Conservation (phyloP, 352 stramenopile genomes). For the Plasmopara muralis region DNA sequence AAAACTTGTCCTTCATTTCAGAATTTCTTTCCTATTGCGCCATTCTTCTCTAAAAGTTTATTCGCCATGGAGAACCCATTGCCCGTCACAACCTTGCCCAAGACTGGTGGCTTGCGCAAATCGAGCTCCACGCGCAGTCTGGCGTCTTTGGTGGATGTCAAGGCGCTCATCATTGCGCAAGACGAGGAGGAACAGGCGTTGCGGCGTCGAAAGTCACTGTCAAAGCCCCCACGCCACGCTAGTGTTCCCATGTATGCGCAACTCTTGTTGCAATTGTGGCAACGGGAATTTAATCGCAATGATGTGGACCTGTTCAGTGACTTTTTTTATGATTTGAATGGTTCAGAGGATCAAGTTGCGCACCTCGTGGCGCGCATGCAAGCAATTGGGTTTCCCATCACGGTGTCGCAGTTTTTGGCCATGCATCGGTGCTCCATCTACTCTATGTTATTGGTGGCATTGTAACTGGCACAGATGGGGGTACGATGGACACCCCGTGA, state of each 20-base stretch:
- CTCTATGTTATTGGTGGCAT: constrained; percentile 47
- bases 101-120: constrained; percentile 34
- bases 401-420: constrained; percentile 49
- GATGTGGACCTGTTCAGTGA: constrained; percentile 57
- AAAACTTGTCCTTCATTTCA: constrained; percentile 16
- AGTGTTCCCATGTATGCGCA: constrained; percentile 63
- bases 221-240: constrained; percentile 57
- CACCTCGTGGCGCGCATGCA: constrained; percentile 62
- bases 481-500: not conserved
- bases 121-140: constrained; percentile 55
- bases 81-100: constrained; percentile 20
- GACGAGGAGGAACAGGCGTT: constrained; percentile 44
- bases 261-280: constrained; percentile 59
- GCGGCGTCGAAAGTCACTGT: constrained; percentile 30
- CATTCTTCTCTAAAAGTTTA: constrained; percentile 1
- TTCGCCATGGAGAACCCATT: constrained; percentile 34
- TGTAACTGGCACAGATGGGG: constrained; percentile 19
- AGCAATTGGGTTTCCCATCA: constrained; percentile 52
- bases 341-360: constrained; percentile 48
- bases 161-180: constrained; percentile 37
- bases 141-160: constrained; percentile 22
- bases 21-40: constrained; percentile 12
- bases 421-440: constrained; percentile 71
- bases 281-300: constrained; percentile 47
- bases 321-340: constrained; percentile 58